A percentile compares a stretch with the other conserved stretches of the same genome.
These are phyloP conservation scores for Zygosaccharomyces lentus DNA, from an alignment of 805 yeast genomes.

Conservation along the genomic window DNA sequence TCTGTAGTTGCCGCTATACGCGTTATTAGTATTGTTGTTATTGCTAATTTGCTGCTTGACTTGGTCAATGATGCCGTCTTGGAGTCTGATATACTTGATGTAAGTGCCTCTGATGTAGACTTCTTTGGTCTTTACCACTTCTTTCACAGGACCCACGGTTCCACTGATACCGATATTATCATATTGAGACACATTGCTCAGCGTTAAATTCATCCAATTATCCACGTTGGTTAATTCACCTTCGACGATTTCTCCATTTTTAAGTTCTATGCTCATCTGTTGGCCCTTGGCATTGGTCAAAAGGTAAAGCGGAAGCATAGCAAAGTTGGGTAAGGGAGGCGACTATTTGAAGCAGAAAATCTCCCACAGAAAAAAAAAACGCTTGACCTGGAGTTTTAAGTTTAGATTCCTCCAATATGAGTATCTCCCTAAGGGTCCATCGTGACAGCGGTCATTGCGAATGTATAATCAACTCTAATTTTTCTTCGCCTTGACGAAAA, in stretches of 20 bases:
- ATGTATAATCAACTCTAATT: not conserved
- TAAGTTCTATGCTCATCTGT: slow-evolving; percentile 81
- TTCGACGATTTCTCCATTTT: slow-evolving; percentile 82
- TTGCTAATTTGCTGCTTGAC: slow-evolving; percentile 61
- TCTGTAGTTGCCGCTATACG: slow-evolving; percentile 30
- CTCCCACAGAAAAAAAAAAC: not conserved
- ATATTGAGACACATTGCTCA: slow-evolving; percentile 57
- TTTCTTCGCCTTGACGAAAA: not conserved
- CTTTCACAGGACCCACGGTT: slow-evolving; percentile 37
- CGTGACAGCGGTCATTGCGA: not conserved
- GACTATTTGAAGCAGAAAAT: not conserved
- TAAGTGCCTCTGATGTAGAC: slow-evolving; percentile 82
- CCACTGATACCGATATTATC: slow-evolving; percentile 12
- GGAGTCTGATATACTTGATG: slow-evolving; percentile 71
- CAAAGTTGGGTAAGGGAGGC: no score
- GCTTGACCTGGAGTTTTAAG: not conserved
- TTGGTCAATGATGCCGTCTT: slow-evolving; percentile 70
- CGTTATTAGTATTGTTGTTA: slow-evolving; percentile 41
- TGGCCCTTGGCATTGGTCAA: slow-evolving; percentile 88
- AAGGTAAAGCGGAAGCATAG: slow-evolving; percentile 79
- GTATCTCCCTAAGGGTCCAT: not conserved
- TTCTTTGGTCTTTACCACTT: slow-evolving; percentile 61
- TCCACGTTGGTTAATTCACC: slow-evolving; percentile 86
- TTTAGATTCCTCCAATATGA: not conserved
- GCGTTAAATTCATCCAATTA: slow-evolving; percentile 91